These are phyloP conservation scores for Ophiostoma sp. DNA, from an alignment of 2,329 filamentous ascomycete genomes.

Conservation along the genomic window DNA sequence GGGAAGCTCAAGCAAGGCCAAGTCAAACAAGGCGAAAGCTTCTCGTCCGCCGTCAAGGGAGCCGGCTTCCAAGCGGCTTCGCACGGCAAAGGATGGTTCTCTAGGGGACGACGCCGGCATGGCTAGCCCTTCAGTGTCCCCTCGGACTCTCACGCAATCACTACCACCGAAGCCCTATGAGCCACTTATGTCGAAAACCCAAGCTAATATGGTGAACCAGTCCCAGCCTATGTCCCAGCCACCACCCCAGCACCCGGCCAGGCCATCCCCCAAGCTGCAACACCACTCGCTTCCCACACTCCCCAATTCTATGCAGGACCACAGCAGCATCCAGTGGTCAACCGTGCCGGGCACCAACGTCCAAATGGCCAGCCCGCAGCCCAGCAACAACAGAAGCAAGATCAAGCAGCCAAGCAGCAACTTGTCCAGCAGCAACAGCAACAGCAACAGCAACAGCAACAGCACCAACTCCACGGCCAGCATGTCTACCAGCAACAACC, in stretches of 20 bases:
- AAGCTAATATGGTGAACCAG: neutral
- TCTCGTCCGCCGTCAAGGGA: neutral
- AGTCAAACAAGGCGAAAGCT: neutral
- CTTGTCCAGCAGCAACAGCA: conserved; percentile 9
- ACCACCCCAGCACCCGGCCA: neutral
- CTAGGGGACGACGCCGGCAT: neutral
- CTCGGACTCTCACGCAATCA: neutral
- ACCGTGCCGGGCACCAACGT: neutral
- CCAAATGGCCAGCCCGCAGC: neutral
- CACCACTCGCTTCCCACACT: neutral
- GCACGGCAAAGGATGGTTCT: neutral
- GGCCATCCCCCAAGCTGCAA: neutral
- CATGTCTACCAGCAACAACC: neutral
- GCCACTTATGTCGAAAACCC: neutral
- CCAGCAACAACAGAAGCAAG: neutral
- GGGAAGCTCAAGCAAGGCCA: neutral
- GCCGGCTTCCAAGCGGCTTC: neutral
- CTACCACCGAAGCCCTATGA: neutral
- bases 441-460: conserved; percentile 12
- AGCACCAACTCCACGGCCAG: neutral
- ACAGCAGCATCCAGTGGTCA: neutral
- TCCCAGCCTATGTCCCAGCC: neutral
- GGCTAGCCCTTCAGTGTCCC: neutral
- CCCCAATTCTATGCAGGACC: neutral
- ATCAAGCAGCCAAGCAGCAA: conserved; percentile 1